Evolutionary conservation across 148 eudicot species (phyloP).

Genomic region (Linanthus parryae): DNA sequence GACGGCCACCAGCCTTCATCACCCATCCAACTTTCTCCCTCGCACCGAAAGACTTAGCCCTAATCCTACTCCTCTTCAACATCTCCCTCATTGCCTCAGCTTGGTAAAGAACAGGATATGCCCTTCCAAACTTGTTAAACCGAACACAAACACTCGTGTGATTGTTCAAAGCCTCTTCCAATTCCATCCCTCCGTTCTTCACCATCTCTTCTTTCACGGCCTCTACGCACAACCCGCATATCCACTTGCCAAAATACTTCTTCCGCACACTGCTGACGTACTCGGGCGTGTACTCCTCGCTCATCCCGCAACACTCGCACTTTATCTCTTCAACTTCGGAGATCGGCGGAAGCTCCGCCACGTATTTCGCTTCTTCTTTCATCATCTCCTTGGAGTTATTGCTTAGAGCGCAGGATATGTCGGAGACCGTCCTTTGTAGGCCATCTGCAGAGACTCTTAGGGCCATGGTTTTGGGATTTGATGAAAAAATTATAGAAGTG

Average conservation of each 20-base stretch:
- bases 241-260: slow-evolving; percentile 56
- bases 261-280: slow-evolving; percentile 45
- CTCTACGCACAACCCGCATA: slow-evolving; percentile 58
- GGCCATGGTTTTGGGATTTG: slow-evolving; percentile 20
- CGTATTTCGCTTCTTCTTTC: not conserved
- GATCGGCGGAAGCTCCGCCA: slow-evolving; percentile 32
- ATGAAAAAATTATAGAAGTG: too few species aligned
- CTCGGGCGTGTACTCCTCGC: slow-evolving; percentile 73
- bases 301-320: slow-evolving; percentile 89
- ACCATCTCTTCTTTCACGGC: slow-evolving; percentile 68
- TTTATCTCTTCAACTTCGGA: slow-evolving; percentile 66
- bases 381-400: slow-evolving; percentile 27
- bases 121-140: slow-evolving; percentile 70
- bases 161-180: slow-evolving; percentile 45
- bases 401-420: slow-evolving; percentile 50
- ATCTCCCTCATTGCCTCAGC: slow-evolving; percentile 79
- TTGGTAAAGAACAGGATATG: slow-evolving; percentile 67
- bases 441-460: slow-evolving; percentile 36
- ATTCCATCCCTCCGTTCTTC: slow-evolving; percentile 46
- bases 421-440: slow-evolving; percentile 61
- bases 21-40: slow-evolving; percentile 28
- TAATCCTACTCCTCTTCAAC: slow-evolving; percentile 42
- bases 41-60: slow-evolving; percentile 58
- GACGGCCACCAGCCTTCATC: slow-evolving; percentile 39
- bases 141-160: slow-evolving; percentile 73